Base-by-base conservation (phyloP, 768 basidiomycete genomes). In the Auricularia sp. region DNA sequence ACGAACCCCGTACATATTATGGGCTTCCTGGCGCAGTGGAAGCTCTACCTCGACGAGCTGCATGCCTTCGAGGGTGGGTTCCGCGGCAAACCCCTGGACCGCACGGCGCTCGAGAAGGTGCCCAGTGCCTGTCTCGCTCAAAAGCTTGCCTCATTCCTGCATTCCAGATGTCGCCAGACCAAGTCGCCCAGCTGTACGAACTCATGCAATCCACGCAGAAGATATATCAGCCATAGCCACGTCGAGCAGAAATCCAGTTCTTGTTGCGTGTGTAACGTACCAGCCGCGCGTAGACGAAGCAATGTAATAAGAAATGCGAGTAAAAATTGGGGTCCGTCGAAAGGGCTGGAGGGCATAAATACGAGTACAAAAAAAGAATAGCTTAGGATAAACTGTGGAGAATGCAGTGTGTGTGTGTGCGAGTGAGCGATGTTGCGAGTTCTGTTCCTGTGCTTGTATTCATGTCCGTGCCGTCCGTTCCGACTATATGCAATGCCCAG, bases 1-100 rank as follows among this genome's bases (percentile, higher is more conserved):
- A 87, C 87, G 23, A 98, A 98, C 75, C 91, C 93, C 2, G 80
- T 87, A 7, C 86, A 98, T 73, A 85, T 98, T 66, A 96, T 98
- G 73, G 94, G 93, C 2, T 99, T 99, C 72, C 80, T 98, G 8
- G 88, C 89, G 3, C 91, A 98, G 71, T 99, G 96, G 96, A 97
- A 96, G 74, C 73, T 83, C 65, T 98, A 99, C 74, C 80, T 98
- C 64, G 92, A 96, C 69, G 75, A 83, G 66, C 73, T 89, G 39
- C 86, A 85, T 12, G 75, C 70, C 34, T 81, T 79, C 14, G 78
- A 81, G 42, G 72, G 76, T 62, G 71, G 69, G 39, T 92, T 89
- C 70, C 70, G 70, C 36, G 89, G 88, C 36, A 87, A 83, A 73
- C 87, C 76, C 66, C 75, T 94, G 43, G 90, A 93, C 72, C 73